These are phyloP conservation scores for Calonectria fujianensis DNA, from an alignment of 2,329 filamentous ascomycete species.

Conservation along the genomic window DNA sequence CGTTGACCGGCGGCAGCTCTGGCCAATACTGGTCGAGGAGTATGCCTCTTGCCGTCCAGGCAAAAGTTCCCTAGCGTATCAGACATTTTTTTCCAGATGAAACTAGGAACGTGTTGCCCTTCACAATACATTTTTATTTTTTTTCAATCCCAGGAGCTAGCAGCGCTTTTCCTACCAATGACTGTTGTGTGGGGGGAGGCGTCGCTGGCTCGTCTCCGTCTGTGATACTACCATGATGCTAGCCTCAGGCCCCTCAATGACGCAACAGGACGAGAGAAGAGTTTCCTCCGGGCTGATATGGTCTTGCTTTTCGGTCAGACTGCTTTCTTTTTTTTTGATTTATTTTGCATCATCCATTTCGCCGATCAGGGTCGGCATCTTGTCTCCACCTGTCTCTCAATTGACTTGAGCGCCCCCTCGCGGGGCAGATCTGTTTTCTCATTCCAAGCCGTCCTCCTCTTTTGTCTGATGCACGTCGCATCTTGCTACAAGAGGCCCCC, in stretches of 20 bases:
- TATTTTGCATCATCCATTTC: constrained; percentile 42
- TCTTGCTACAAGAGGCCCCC: constrained; percentile 8
- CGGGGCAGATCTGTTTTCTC: constrained; percentile 7
- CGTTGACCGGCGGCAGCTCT: neutral
- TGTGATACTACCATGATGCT: constrained; percentile 2
- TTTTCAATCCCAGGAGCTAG: neutral
- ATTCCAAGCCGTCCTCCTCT: neutral
- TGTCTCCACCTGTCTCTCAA: constrained; percentile 46
- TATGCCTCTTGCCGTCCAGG: neutral
- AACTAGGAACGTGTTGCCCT: neutral
- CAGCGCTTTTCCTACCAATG: neutral
- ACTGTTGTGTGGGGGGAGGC: neutral
- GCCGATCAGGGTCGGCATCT: constrained; percentile 47
- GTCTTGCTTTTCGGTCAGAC: neutral
- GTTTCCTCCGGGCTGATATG: neutral
- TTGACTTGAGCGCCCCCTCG: constrained; percentile 41
- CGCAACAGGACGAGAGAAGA: constrained; percentile 1
- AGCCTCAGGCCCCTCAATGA: constrained; percentile 11
- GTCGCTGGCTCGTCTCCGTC: neutral
- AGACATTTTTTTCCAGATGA: neutral
- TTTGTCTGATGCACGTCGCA: constrained; percentile 28
- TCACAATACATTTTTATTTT: neutral
- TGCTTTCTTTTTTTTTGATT: constrained; percentile 11
- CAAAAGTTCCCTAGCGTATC: neutral
- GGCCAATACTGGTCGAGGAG: neutral